A percentile compares a stretch with the other conserved stretches of the same genome.
These are phyloP conservation scores for Aspergillus felis DNA, from an alignment of 2,329 filamentous ascomycete species.

Conservation along the genomic window DNA sequence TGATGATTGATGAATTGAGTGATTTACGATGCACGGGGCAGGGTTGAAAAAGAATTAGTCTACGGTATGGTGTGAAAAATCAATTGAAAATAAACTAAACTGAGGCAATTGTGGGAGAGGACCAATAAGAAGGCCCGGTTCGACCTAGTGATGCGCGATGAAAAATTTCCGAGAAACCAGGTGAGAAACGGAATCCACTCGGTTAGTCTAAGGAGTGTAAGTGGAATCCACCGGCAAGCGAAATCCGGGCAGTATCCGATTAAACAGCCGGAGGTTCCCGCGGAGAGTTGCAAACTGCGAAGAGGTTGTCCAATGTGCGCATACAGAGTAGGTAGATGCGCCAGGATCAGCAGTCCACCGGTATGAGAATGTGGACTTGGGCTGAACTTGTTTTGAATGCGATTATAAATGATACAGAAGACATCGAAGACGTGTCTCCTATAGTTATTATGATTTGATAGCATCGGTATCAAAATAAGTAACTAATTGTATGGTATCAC, in stretches of 20 bases:
- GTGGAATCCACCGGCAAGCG: neutral
- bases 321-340: neutral
- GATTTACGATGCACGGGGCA: neutral
- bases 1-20: neutral
- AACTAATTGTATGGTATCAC: neutral
- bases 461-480: neutral
- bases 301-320: neutral
- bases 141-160: neutral
- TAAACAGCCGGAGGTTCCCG: conserved; percentile 5
- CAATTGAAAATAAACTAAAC: neutral
- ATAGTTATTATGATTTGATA: neutral
- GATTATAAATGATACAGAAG: too few relatives aligned
- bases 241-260: neutral
- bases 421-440: neutral
- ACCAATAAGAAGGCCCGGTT: neutral
- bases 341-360: neutral
- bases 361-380: neutral
- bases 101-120: neutral
- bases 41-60: neutral
- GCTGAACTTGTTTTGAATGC: too few relatives aligned
- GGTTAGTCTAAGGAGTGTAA: neutral
- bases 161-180: neutral
- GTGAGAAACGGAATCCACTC: neutral
- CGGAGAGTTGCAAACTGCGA: neutral
- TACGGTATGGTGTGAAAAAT: neutral